Evolutionary conservation across 345 rosid species (phyloP), one percentile per base, ranked within the genome.

Genomic region (Hypericum perforatum): DNA sequence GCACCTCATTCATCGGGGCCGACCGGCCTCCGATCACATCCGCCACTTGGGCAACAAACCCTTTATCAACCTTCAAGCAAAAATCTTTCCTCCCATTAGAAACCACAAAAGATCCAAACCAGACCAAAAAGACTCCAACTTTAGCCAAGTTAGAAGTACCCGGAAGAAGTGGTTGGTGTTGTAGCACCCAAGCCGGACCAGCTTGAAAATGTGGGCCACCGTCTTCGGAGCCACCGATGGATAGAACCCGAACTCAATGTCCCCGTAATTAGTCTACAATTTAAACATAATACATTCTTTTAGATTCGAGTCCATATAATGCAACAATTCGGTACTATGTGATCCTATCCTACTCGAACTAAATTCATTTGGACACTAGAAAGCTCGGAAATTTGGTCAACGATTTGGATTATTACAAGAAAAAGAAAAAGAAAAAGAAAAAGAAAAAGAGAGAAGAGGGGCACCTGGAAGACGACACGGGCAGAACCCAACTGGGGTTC

Each of bases 21-120:
- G 79, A 78, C 57, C 98, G 58, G 40, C 90, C 96, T 38, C 60
- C 68, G 0, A 67, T 79, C 37, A 91, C 98, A 74, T 85, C 98
- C 9, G 95, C 98, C 48, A 92, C 96, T 87, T 87, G 98, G 57
- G 95, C 94, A 59, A 92, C 96, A 74, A 92, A 88, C 1, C 98
- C 94, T 65, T 73, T 85, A 72, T 92, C 98, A 56, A 92, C 90
- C 96, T 92, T 63, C 54, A 5, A 22, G 39, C 38, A 38, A 42
- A 6, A 38, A 10, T 0, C 38, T 22, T 6, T 12, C 11, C 15
- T 8, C 22, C 0, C 37, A 32, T 16, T 14, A 7, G 43, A 0
- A 32, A 48, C 36, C 9, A 37, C 37, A 42, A 49, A 9, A 56
- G 40, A 11, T 45, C 7, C 51, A 16, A 39, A 9, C 5, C 16